Evolutionary conservation across 2,329 filamentous ascomycete species (phyloP), one percentile per base, ranked within the genome.

Genomic region (Penicillium sp.): DNA sequence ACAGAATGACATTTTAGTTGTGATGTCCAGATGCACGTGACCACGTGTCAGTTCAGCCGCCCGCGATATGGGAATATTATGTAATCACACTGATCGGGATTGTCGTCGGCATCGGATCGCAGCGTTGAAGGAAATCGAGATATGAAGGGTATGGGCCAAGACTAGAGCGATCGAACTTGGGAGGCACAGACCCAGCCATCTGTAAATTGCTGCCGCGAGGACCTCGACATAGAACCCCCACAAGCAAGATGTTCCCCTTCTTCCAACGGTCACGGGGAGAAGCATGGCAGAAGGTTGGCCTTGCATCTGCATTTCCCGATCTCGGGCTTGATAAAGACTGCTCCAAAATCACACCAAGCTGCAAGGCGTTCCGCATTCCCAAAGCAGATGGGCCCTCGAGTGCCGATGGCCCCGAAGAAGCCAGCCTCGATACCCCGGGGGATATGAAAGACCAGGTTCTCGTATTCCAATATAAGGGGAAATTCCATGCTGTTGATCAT

Each of bases 401-500:
- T 17, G 13, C 55, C 17, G 44, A 74, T 66, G 19, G 73, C 76
- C 2, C 73, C 75, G 55, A 65, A 2, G 64, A 72, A 55, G 67
- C 67, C 47, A 67, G 69, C 44, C 30, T 78, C 70, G 12, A 76
- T 66, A 0, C 80, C 80, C 75, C 69, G 1, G 73, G 75, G 3
- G 76, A 80, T 2, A 59, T 88, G 59, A 81, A 80, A 50, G 81
- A 89, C 59, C 88, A 91, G 69, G 86, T 91, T 0, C 79, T 91
- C 19, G 82, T 91, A 0, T 91, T 90, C 64, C 82, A 82, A 65
- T 89, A 89, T 68, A 84, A 82, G 56, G 86, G 84, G 3, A 86
- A 84, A 62, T 80, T 91, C n/a, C 84, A 90, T 68, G 89, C 89
- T 0, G 79, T 91, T 24, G 88, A 91, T 61, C 88, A 91, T 78